phyloP scores from a whole-genome alignment of 2,329 filamentous ascomycete genomes.

The Ophiostoma ips region DNA sequence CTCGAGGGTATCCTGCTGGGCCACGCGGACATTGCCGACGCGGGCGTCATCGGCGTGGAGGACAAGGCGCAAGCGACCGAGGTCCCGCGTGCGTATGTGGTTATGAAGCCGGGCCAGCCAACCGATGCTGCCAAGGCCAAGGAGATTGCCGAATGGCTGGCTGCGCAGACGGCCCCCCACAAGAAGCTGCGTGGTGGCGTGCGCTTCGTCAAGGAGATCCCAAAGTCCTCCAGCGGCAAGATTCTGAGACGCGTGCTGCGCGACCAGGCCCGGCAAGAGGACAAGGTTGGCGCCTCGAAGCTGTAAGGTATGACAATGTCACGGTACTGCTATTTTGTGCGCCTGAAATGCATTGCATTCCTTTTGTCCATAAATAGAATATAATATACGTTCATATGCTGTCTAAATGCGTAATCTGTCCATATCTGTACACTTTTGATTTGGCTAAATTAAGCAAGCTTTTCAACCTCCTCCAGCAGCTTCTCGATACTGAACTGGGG shows the following conservation, averaged over 20 bases:
- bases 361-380: background rate
- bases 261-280: conserved; percentile 25
- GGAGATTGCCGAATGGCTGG: conserved; percentile 26
- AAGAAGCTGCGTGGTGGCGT: conserved; percentile 61
- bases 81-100: conserved; percentile 53
- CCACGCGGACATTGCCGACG: conserved; percentile 36
- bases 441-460: conserved; percentile 37
- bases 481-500: conserved; percentile 67
- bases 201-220: conserved; percentile 52
- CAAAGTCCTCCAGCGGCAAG: conserved; percentile 52
- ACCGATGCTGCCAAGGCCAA: conserved; percentile 21
- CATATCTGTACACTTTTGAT: background rate
- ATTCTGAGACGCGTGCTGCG: conserved; percentile 30
- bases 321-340: too few relatives aligned
- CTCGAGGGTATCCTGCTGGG: conserved; percentile 36
- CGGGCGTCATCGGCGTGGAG: conserved; percentile 48
- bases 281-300: conserved; percentile 26
- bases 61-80: conserved; percentile 50
- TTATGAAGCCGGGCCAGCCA: conserved; percentile 27
- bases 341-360: too few relatives aligned
- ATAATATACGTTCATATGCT: too few relatives aligned
- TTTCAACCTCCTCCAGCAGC: conserved; percentile 80
- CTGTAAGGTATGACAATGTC: too few relatives aligned
- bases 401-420: background rate
- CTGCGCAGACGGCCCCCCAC: conserved; percentile 28